A percentile compares a stretch with the other conserved stretches of the same genome.
Evolutionary conservation across 306 rosid genomes (phyloP).

Genomic region (Dryas alaskensis): DNA sequence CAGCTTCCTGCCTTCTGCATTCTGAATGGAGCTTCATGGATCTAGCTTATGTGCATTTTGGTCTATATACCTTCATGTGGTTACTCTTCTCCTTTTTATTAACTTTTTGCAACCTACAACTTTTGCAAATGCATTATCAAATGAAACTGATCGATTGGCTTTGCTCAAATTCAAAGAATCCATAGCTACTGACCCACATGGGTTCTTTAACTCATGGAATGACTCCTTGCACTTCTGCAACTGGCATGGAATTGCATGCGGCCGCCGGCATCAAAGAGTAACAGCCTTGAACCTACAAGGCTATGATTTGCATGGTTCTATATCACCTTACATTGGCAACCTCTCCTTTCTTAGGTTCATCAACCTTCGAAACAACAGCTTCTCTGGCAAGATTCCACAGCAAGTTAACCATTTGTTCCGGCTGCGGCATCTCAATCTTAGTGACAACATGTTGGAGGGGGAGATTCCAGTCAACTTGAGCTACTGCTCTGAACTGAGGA

Average conservation of each 20-base stretch:
- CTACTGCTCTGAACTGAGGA: conserved; percentile 3
- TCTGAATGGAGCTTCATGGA: not conserved
- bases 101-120: not conserved
- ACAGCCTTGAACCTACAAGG: conserved; percentile 15
- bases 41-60: not conserved
- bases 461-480: conserved; percentile 35
- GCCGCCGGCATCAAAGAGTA: conserved; percentile 31
- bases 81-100: not conserved
- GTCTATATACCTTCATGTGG: not conserved
- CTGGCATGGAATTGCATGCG: conserved; percentile 50
- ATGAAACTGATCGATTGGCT: conserved; percentile 11
- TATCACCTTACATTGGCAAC: conserved; percentile 45
- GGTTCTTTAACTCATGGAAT: conserved; percentile 36
- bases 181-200: conserved; percentile 23
- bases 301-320: conserved; percentile 21
- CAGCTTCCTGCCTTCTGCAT: not conserved
- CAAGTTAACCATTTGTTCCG: conserved; percentile 21
- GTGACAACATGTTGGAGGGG: conserved; percentile 31
- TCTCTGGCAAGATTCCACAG: conserved; percentile 30
- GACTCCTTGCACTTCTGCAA: conserved; percentile 34
- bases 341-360: conserved; percentile 24
- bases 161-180: conserved; percentile 37
- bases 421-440: not conserved
- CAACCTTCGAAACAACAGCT: conserved; percentile 17
- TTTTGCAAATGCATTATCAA: not conserved